phyloP scores from a whole-genome alignment of 108 stramenopile species.

The Thalassiosira profunda region DNA sequence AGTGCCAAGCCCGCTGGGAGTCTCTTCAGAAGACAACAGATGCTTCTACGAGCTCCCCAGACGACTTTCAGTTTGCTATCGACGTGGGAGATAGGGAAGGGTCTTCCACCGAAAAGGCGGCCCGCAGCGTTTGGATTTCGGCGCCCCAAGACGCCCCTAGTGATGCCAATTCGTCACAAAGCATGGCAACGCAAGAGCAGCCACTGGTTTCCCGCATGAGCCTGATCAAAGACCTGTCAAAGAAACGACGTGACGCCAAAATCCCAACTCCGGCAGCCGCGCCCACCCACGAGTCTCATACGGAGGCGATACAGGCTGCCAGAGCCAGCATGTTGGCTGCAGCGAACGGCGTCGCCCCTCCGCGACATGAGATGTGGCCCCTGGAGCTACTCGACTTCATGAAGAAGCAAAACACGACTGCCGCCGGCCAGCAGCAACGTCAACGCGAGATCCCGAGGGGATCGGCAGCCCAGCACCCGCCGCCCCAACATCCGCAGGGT shows the following conservation, averaged over 20 bases:
- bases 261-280: constrained; percentile 60
- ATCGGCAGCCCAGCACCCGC: constrained; percentile 2
- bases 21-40: too few species aligned
- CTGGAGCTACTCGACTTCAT: constrained; percentile 72
- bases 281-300: constrained; percentile 73
- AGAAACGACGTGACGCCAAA: constrained; percentile 45
- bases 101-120: too few species aligned
- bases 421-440: constrained; percentile 1
- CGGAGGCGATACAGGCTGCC: constrained; percentile 69
- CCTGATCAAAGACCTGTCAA: constrained; percentile 18
- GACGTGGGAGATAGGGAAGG: too few species aligned
- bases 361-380: constrained; percentile 82
- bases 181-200: not conserved
- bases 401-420: constrained; percentile 50
- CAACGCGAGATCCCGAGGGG: constrained; percentile 3
- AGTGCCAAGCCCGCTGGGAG: constrained; percentile 76
- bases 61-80: too few species aligned
- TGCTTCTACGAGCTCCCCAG: too few species aligned
- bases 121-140: too few species aligned
- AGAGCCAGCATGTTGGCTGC: constrained; percentile 11
- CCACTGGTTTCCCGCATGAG: constrained; percentile 7
- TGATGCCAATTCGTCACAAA: not conserved
- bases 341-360: constrained; percentile 41
- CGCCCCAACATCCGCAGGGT: not conserved
- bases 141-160: too few species aligned